These are phyloP conservation scores for Tetracladium marchalianum DNA, from an alignment of 495 filamentous ascomycete genomes.

Conservation along the genomic window DNA sequence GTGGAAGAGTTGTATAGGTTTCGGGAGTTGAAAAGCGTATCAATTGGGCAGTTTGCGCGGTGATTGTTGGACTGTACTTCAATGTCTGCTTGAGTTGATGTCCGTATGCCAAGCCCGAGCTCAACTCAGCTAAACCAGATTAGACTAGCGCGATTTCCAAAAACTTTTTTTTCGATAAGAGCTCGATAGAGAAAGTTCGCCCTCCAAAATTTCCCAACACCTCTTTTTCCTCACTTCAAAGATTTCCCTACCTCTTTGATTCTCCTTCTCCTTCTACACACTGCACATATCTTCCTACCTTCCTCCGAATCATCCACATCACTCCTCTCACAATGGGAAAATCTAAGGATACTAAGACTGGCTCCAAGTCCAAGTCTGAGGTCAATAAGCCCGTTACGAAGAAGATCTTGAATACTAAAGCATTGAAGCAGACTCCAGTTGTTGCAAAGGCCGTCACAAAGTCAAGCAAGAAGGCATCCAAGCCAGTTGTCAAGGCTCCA, in stretches of 20 bases:
- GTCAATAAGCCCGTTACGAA: constrained; percentile 27
- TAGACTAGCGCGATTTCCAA: too few relatives aligned
- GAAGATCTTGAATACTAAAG: constrained; percentile 32
- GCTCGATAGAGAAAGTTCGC: too few relatives aligned
- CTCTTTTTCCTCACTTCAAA: not conserved
- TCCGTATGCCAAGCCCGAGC: too few relatives aligned
- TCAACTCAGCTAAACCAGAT: too few relatives aligned
- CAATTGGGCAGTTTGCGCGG: not conserved
- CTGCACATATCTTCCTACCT: constrained; percentile 5
- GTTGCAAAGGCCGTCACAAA: constrained; percentile 41
- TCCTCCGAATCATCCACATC: constrained; percentile 6
- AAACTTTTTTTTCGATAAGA: constrained; percentile 16
- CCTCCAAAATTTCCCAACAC: not conserved
- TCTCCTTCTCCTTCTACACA: not conserved
- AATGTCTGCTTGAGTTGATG: too few relatives aligned
- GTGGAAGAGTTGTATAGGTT: not conserved
- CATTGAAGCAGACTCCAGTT: constrained; percentile 31
- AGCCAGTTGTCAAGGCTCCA: constrained; percentile 32
- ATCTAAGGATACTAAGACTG: constrained; percentile 38
- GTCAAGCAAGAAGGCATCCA: constrained; percentile 35
- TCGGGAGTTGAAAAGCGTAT: too few relatives aligned
- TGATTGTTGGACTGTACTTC: too few relatives aligned
- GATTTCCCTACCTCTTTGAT: too few relatives aligned
- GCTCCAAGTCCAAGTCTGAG: constrained; percentile 30
- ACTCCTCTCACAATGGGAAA: constrained; percentile 43